These are phyloP conservation scores for Verbascum thapsus DNA, from an alignment of 257 asterid genomes.

Conservation along the genomic window DNA sequence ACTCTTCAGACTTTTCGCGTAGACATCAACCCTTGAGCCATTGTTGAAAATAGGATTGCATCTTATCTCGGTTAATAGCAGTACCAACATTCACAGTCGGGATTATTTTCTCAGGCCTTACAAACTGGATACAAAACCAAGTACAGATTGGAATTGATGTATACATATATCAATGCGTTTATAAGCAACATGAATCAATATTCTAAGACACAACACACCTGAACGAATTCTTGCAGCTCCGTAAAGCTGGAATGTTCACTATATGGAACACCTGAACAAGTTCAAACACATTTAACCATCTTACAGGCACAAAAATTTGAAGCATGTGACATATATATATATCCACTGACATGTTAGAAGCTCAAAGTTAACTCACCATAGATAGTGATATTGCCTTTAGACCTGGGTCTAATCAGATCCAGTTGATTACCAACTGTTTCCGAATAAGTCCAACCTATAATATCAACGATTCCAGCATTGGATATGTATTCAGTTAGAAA, in stretches of 20 bases:
- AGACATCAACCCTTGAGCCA: slow-evolving; percentile 25
- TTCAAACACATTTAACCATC: background rate
- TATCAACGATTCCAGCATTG: background rate
- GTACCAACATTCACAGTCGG: slow-evolving; percentile 40
- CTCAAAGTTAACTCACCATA: slow-evolving; percentile 30
- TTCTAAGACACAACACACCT: slow-evolving; percentile 25
- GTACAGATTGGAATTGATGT: background rate
- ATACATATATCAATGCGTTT: background rate
- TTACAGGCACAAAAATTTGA: background rate
- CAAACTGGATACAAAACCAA: slow-evolving; percentile 18
- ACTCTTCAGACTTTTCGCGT: no score
- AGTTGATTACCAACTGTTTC: slow-evolving; percentile 30
- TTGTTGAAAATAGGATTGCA: slow-evolving; percentile 38
- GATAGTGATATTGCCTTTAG: slow-evolving; percentile 34
- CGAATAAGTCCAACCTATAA: slow-evolving; percentile 38
- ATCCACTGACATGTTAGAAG: background rate
- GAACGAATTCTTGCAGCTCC: slow-evolving; percentile 38
- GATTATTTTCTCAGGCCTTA: slow-evolving; percentile 36
- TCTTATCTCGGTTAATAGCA: slow-evolving; percentile 35
- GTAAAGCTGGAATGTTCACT: slow-evolving; percentile 41
- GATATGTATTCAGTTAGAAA: no score
- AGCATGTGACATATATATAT: no score
- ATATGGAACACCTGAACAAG: slow-evolving; percentile 37
- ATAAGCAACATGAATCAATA: background rate
- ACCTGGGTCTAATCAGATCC: slow-evolving; percentile 25